Evolutionary conservation across 1,139 yeast genomes (phyloP), one percentile per base, ranked within the genome.

Genomic region (Debaryomyces singareniensis): DNA sequence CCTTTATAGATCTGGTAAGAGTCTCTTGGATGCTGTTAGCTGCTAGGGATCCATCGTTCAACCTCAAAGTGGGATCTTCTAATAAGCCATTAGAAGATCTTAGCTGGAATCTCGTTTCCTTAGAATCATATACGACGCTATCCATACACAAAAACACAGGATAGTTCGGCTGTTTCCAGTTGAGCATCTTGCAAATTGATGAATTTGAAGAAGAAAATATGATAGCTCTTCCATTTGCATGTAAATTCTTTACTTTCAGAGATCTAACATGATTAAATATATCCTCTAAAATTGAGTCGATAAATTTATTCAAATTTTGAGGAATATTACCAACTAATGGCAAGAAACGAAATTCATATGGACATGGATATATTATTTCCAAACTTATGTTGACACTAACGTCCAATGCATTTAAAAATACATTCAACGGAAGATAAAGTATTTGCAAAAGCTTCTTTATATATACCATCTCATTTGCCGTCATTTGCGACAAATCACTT

Each of bases 161-260:
- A 57, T 83, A 91, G 54, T 89, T 91, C 4, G 98, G 98, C 57
- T 91, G 98, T 55, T 91, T 91, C 98, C 98, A 91, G 55, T 91
- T 91, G 43, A 91, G 64, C 29, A 86, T 83, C 13, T 95, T 86
- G 56, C 98, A 91, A 13, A 87, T 85, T 29, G 79, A 74, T 20
- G 96, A 83, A 53, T 87, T 87, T 29, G 86, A 75, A 1, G 96
- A 85, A 12, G 94, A 75, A 54, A 91, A 83, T 5, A 89, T 78
- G 21, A 91, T 61, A 0, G 91, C 78, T 35, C 95, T 64, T 20
- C 64, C 61, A 10, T 44, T 33, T 3, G 48, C 39, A 36, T 49
- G 31, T 36, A 42, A 29, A 25, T 36, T 52, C 21, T 52, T 44
- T 27, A 57, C 52, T 43, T 80, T 61, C 34, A 70, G 53, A 2